Evolutionary conservation across 106 monocot genomes (phyloP).

Genomic region (Allium sativum): DNA sequence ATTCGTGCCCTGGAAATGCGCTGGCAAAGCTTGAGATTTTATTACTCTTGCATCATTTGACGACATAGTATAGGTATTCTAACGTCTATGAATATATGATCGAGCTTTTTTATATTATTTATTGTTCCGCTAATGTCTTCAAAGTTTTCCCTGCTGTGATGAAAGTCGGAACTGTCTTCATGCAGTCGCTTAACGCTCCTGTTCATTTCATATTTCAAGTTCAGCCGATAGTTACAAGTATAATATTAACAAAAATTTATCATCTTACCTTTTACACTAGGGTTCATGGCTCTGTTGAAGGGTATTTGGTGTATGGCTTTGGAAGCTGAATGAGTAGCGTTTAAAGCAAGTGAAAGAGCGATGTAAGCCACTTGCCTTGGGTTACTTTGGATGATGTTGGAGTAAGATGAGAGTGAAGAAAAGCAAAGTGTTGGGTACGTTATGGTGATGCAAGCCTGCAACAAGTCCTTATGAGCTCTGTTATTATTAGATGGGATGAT

Average conservation of each 20-base stretch:
- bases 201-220: too few species aligned
- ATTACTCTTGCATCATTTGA: constrained; percentile 85
- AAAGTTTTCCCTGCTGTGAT: too few species aligned
- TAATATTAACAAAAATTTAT: too few species aligned
- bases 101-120: background rate
- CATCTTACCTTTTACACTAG: background rate
- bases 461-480: constrained; percentile 3
- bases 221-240: too few species aligned
- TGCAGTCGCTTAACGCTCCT: constrained; percentile 9
- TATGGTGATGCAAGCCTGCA: constrained; percentile 13
- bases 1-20: constrained; percentile 95
- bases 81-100: too few species aligned
- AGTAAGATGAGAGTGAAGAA: constrained; percentile 11
- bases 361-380: constrained; percentile 4
- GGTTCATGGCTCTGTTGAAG: background rate
- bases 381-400: constrained; percentile 2
- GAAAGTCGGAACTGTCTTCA: background rate
- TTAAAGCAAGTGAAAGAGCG: constrained; percentile 11
- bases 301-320: background rate
- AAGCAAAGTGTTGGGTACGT: constrained; percentile 16
- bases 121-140: background rate
- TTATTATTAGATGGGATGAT: too few species aligned
- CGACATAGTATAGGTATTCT: constrained; percentile 66
- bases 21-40: constrained; percentile 92
- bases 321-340: background rate